Base-by-base conservation (phyloP, 768 basidiomycete genomes). In the Psilocybe sp. region DNA sequence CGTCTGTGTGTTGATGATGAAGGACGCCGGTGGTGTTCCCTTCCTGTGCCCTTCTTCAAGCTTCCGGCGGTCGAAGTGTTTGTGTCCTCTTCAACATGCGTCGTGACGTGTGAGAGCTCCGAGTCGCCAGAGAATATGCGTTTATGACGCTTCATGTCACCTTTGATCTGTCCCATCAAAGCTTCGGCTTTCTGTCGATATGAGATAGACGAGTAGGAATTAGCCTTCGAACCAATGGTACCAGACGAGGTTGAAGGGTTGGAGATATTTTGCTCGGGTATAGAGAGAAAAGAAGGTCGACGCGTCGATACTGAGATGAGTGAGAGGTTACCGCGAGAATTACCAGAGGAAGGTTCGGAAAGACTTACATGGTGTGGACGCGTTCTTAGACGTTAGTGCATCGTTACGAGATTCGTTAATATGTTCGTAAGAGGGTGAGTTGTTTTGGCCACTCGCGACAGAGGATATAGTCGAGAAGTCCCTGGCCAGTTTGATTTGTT, bases 151-250 rank as follows among this genome's bases (percentile, higher is more conserved):
- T 81, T 83, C 77, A 91, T 82, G 58, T 90, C 89, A 50, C 75
- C 78, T 66, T 86, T 87, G 55, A 94, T 92, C 56, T 91, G 88
- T 19, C 86, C 87, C 88, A 95, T 92, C 40, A 95, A 67, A 19
- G 75, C 82, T 8, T 82, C 87, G 11, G 89, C 92, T 57, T 90
- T 84, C 57, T 82, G 74, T 37, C 91, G 81, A 63, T 89, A 89
- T 8, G 77, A 79, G 16, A 82, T 72, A 7, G 88, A 85, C 0
- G 86, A 84, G 50, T 81, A 80, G 2, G 71, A 67, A 41, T 58
- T 68, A 36, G 60, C 49, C 50, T 61, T 68, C 23, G 72, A 69
- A 44, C 54, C 62, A n/a, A 66, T 54, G 11, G 68, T 64, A 23
- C 64, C 65, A 33, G 64, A 59, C 34, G 64, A 60, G 20, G 66